These are phyloP conservation scores for Amborella trichopoda DNA, from an alignment of 164 flowering plant species.

Conservation along the genomic window DNA sequence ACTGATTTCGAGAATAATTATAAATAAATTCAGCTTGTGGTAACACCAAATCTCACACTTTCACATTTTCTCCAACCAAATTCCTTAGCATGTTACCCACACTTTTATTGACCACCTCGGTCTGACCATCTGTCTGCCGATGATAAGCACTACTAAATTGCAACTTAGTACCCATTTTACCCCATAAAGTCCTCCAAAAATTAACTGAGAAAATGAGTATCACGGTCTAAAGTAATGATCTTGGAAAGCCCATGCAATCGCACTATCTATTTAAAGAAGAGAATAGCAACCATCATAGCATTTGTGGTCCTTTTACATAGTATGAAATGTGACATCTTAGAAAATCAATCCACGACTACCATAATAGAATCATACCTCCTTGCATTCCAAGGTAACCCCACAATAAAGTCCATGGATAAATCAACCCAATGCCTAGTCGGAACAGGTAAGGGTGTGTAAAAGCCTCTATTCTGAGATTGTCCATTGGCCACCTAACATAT, in stretches of 20 bases:
- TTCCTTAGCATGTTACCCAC: neutral
- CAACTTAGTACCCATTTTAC: neutral
- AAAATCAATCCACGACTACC: neutral
- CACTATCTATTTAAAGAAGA: neutral
- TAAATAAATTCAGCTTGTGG: neutral
- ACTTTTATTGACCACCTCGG: neutral
- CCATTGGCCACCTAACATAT: no score
- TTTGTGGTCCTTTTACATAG: neutral
- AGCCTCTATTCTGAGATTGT: neutral
- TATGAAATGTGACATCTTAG: neutral
- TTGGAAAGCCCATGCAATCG: neutral
- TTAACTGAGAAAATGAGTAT: neutral
- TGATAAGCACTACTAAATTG: neutral
- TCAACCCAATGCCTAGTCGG: neutral
- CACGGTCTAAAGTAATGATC: neutral
- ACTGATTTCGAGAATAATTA: no score
- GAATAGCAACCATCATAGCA: neutral
- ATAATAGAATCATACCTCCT: neutral
- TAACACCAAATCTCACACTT: neutral
- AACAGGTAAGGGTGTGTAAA: neutral
- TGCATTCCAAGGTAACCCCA: neutral
- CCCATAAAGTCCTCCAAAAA: neutral
- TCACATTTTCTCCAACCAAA: neutral
- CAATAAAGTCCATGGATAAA: neutral
- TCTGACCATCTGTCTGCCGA: neutral